Evolutionary conservation across 1,284 basidiomycete species (phyloP).

Genomic region (Garcileccinum viscosum): DNA sequence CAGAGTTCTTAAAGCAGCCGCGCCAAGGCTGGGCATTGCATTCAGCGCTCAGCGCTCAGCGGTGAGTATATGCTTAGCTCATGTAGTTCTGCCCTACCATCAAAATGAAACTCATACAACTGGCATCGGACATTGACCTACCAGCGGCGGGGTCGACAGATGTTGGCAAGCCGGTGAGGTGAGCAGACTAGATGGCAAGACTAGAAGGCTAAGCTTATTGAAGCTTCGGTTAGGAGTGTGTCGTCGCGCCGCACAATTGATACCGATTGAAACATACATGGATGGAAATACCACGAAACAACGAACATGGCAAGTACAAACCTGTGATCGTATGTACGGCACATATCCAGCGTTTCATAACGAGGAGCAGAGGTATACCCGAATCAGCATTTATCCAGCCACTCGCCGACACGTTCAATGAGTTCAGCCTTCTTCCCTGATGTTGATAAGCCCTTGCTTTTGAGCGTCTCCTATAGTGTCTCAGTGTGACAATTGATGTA

Average conservation of each 20-base stretch:
- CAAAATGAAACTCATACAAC: not conserved
- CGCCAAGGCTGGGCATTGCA: too few relatives aligned
- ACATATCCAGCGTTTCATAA: not conserved
- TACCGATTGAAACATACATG: conserved; percentile 12
- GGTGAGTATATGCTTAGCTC: not conserved
- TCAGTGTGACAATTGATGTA: conserved; percentile 11
- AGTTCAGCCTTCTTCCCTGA: conserved; percentile 77
- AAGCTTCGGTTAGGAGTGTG: too few relatives aligned
- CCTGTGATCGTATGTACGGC: not conserved
- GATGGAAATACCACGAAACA: not conserved
- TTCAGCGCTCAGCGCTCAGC: too few relatives aligned
- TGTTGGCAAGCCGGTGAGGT: not conserved
- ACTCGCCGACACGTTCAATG: conserved; percentile 65
- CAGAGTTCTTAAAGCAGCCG: not conserved
- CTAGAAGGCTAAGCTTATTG: not conserved
- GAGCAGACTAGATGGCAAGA: not conserved
- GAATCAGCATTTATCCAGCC: conserved; percentile 45
- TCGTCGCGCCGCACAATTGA: not conserved
- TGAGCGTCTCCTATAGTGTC: conserved; percentile 66
- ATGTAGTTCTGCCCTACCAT: not conserved
- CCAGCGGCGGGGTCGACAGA: not conserved
- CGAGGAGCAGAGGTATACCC: not conserved
- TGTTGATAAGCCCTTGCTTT: conserved; percentile 61
- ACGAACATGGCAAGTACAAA: not conserved
- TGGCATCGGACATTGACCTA: not conserved